Evolutionary conservation across 768 basidiomycete genomes (phyloP).

Genomic region (Hygrophorus pudorinus): DNA sequence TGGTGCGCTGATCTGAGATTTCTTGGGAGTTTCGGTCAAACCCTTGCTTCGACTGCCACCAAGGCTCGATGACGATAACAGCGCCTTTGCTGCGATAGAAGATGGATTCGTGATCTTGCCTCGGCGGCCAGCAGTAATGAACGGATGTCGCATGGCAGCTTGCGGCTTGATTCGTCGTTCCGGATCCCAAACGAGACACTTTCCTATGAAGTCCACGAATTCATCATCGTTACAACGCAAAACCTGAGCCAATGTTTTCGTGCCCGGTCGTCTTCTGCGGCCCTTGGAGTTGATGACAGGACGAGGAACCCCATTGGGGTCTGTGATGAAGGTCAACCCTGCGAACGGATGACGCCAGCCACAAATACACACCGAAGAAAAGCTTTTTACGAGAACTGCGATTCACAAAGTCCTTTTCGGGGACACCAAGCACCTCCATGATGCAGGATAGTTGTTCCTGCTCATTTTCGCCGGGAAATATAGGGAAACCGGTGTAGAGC

Average conservation of each 20-base stretch:
- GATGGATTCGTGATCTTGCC: constrained; percentile 32
- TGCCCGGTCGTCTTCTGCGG: constrained; percentile 80
- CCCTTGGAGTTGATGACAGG: constrained; percentile 97
- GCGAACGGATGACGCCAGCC: not conserved
- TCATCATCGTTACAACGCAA: constrained; percentile 89
- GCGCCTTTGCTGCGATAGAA: constrained; percentile 39
- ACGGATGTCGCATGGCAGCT: constrained; percentile 85
- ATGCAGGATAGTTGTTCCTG: constrained; percentile 97
- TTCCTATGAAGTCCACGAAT: constrained; percentile 93
- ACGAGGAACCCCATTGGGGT: constrained; percentile 86
- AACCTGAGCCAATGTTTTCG: constrained; percentile 83
- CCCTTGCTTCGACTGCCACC: constrained; percentile 44
- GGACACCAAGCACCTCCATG: constrained; percentile 96
- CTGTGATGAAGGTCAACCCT: constrained; percentile 29
- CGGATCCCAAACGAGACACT: constrained; percentile 98
- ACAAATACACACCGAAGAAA: constrained; percentile 74
- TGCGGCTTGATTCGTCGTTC: constrained; percentile 93
- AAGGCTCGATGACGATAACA: constrained; percentile 48
- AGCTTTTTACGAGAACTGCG: constrained; percentile 87
- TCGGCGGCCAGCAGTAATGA: constrained; percentile 61
- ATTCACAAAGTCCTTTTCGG: constrained; percentile 92
- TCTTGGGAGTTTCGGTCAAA: constrained; percentile 67
- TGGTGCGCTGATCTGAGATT: constrained; percentile 82
- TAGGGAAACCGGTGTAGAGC: constrained; percentile 93
- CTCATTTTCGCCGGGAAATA: constrained; percentile 99